Evolutionary conservation across 495 filamentous ascomycete genomes (phyloP), one percentile per base, ranked within the genome.

Genomic region (Lepidopterella palustris): DNA sequence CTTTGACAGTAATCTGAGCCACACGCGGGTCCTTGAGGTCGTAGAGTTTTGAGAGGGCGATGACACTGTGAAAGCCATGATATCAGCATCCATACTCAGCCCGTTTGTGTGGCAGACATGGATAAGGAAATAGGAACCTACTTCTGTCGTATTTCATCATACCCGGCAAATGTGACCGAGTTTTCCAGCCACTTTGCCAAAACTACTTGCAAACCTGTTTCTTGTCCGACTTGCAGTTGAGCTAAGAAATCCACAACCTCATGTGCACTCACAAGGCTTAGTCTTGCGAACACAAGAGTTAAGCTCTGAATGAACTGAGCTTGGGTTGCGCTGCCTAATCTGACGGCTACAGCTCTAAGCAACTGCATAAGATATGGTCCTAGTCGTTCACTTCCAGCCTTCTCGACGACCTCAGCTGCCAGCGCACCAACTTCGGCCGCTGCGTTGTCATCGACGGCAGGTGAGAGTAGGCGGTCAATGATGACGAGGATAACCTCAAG

Each of bases 111-210:
- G n/a, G n/a, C n/a, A n/a, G n/a, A n/a, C n/a, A n/a, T n/a, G n/a
- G n/a, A n/a, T n/a, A n/a, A n/a, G n/a, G n/a, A n/a, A n/a, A n/a
- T n/a, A 5, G 2, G 18, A 13, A 74, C 82, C 71, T 74, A 90
- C 87, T 97, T 98, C 70, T 96, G 90, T 65, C 91, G 79, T 66
- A 96, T 97, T 71, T 96, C 92, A 65, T 97, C 91, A 66, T 97
- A 98, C 20, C 93, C 93, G 6, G 89, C 89, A 72, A 98, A 97
- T 70, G 86, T 95, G 73, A 93, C 82, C 2, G 91, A 96, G 72
- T 97, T 93, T 72, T 96, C 92, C 0, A 97, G 79, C 93, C 93
- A 98, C 72, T 97, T 97, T 73, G 83, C 79, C 61, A 98, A 73
- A 13, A 98, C 93, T 1, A 97, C 84, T 53, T 89, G 82, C 6